Percentiles rank a stretch among this genome's conserved stretches.
These are phyloP conservation scores for Leccinum disarticulatum DNA, from an alignment of 768 basidiomycete genomes.

Conservation along the genomic window DNA sequence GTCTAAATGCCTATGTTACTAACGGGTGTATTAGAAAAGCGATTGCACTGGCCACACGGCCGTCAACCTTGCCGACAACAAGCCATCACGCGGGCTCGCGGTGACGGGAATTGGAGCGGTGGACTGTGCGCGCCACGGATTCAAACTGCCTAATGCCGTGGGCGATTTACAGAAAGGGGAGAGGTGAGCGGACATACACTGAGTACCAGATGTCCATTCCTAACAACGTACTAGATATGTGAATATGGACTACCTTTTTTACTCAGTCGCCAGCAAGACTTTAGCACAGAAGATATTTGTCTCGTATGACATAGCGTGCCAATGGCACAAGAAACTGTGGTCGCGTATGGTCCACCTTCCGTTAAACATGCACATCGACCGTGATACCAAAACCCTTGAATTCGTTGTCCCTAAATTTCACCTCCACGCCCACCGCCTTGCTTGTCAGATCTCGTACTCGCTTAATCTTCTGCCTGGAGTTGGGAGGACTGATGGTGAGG, in stretches of 20 bases:
- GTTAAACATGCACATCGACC: not conserved
- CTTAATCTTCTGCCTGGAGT: conserved; percentile 26
- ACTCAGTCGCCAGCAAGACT: not conserved
- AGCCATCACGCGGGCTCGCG: not conserved
- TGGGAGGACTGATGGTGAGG: conserved; percentile 26
- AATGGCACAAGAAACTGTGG: not conserved
- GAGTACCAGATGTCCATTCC: not conserved
- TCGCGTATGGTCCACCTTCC: not conserved
- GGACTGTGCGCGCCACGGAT: not conserved
- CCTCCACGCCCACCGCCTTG: conserved; percentile 31
- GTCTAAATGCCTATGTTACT: not conserved
- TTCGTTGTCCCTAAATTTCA: conserved; percentile 40
- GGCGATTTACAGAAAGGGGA: not conserved
- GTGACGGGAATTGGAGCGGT: not conserved
- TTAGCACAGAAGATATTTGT: not conserved
- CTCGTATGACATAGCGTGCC: not conserved
- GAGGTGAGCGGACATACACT: not conserved
- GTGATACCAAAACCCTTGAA: not conserved
- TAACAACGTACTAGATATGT: not conserved
- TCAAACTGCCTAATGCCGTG: not conserved
- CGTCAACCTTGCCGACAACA: not conserved
- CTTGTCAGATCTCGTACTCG: conserved; percentile 32
- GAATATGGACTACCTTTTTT: not conserved
- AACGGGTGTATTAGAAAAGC: not conserved
- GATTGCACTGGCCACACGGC: not conserved